Base-by-base conservation (phyloP, 148 eudicot genomes). In the Diospyros kaki region DNA sequence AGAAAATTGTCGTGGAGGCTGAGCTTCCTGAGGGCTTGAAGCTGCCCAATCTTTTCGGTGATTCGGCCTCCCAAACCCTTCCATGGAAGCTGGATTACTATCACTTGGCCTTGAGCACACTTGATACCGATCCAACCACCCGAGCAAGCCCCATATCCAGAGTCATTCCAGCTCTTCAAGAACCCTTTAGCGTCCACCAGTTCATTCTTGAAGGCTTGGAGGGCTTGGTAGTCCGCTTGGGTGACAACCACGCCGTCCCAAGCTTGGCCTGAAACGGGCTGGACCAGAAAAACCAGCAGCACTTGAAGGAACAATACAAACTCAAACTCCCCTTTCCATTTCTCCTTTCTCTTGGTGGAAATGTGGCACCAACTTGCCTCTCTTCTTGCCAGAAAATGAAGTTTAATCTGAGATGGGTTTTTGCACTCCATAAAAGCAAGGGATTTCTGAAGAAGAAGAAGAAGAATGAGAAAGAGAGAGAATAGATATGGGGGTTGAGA, bases 31-130 rank as follows among this genome's bases (percentile, higher is more conserved):
- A 93, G 87, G 39, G 89, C 93, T 76, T 90, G 90, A 78, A 93
- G 83, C 58, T 90, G 90, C 2, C 86, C 87, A 9, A 93, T 81
- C 62, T 84, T 87, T 9, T 86, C 83, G 3, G 90, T 86, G 66
- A 93, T 74, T 68, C 79, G 78, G 2, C 97, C 97, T 10, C 88
- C 84, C 61, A 93, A 77, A 1, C 83, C 81, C 70, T 85, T 90
- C 95, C 95, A 89, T 5, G 97, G 97, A 53, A 93, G 93, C 77
- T 93, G 95, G 66, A 93, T 87, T 2, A 90, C 95, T 67, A 90
- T 93, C 0, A 93, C 97, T 81, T 90, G 93, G 11, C 97, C 97
- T 75, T 93, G 75, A 5, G 97, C 95, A 82, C 97, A 93, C 77
- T 90, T 93, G 59, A 93, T 90, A 1, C 97, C 97, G 10, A 44